These are phyloP conservation scores for Aciculosporium take DNA, from an alignment of 2,329 filamentous ascomycete species.

Conservation along the genomic window DNA sequence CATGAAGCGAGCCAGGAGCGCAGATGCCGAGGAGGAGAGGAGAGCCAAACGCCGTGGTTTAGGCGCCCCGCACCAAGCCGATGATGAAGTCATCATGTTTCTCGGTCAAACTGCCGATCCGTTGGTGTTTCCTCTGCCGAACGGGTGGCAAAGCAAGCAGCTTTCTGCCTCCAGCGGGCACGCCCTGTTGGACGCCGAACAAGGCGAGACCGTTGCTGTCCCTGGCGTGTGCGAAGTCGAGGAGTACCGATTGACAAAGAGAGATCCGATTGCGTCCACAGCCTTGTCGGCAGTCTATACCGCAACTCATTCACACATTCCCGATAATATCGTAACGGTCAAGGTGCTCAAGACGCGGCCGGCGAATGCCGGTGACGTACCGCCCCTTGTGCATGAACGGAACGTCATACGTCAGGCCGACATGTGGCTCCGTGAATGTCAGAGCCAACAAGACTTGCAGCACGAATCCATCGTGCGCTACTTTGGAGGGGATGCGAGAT, in stretches of 20 bases:
- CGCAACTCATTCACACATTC: constrained; percentile 36
- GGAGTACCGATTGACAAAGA: constrained; percentile 40
- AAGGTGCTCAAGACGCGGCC: constrained; percentile 44
- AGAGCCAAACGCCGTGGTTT: constrained; percentile 29
- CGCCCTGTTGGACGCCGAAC: constrained; percentile 35
- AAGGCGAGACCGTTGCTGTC: constrained; percentile 34
- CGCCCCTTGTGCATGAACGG: constrained; percentile 35
- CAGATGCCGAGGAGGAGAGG: constrained; percentile 29
- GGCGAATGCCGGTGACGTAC: constrained; percentile 26
- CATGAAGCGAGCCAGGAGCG: constrained; percentile 35
- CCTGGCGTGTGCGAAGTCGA: constrained; percentile 37
- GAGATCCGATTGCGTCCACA: constrained; percentile 41
- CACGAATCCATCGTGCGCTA: constrained; percentile 44
- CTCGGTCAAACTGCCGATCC: constrained; percentile 34
- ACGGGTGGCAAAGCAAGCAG: constrained; percentile 31
- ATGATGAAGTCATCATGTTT: constrained; percentile 42
- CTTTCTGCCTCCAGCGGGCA: constrained; percentile 32
- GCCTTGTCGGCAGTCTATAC: constrained; percentile 42
- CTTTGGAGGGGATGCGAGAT: constrained; percentile 45
- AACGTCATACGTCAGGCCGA: constrained; percentile 45
- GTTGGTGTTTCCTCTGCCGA: constrained; percentile 37
- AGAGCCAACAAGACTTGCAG: constrained; percentile 38
- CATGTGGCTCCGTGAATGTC: constrained; percentile 44
- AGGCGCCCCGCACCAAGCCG: constrained; percentile 16
- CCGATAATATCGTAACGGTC: constrained; percentile 42